Conservation (phyloP, 305 asterid species). For the Salvia sclarea region DNA sequence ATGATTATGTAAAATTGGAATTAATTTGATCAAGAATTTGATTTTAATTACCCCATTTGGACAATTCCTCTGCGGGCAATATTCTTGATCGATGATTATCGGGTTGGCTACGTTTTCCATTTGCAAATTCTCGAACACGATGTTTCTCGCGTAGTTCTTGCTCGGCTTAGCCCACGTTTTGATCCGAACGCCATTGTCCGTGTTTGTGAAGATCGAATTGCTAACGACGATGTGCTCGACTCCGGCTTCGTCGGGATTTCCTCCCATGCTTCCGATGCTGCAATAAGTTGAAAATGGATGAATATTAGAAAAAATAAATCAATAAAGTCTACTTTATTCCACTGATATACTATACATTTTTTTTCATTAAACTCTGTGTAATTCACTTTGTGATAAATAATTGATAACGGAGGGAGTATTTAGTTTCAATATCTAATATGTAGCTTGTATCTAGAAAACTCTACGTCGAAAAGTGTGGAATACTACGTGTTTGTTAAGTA, state of each 20-base stretch:
- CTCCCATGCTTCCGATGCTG: conserved; percentile 68
- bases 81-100: conserved; percentile 59
- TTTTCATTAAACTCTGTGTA: too few relatives aligned
- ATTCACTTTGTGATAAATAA: too few relatives aligned
- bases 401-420: too few relatives aligned
- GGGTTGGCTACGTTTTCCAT: conserved; percentile 58
- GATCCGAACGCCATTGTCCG: conserved; percentile 59
- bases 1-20: too few relatives aligned
- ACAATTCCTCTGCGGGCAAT: conserved; percentile 53
- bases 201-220: conserved; percentile 33
- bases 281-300: not conserved
- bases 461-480: too few relatives aligned
- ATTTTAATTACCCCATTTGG: conserved; percentile 62
- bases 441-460: too few relatives aligned
- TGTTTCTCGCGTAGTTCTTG: conserved; percentile 45
- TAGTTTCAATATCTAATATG: too few relatives aligned
- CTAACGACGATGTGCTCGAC: conserved; percentile 52
- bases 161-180: conserved; percentile 67
- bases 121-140: conserved; percentile 41
- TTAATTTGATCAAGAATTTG: too few relatives aligned
- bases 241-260: conserved; percentile 43
- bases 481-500: too few relatives aligned
- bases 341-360: too few relatives aligned
- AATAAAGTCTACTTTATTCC: too few relatives aligned
- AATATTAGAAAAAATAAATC: not conserved